phyloP scores from a whole-genome alignment of 345 rosid species.

The Anastatica hierochuntica region DNA sequence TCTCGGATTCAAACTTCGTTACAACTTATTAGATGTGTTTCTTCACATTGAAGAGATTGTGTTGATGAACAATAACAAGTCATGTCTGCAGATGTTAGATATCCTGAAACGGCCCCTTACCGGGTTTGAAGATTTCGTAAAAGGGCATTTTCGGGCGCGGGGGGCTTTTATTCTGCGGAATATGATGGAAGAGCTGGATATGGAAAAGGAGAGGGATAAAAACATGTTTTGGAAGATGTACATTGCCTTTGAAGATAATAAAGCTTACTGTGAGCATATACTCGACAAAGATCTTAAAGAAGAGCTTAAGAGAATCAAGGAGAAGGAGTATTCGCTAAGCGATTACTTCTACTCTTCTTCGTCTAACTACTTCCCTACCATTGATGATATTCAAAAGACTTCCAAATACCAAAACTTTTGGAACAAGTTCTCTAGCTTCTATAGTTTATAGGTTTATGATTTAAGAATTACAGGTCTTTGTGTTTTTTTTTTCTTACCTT shows the following conservation, averaged over 20 bases:
- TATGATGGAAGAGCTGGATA: constrained; percentile 14
- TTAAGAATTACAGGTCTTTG: background rate
- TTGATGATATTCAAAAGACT: constrained; percentile 5
- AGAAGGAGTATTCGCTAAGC: constrained; percentile 3
- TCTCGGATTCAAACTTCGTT: background rate
- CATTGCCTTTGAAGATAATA: constrained; percentile 18
- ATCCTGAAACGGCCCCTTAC: constrained; percentile 1
- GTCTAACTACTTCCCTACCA: constrained; percentile 7
- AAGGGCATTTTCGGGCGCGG: constrained; percentile 18
- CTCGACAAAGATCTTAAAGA: constrained; percentile 12
- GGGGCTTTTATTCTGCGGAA: constrained; percentile 9
- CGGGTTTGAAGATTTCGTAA: constrained; percentile 21
- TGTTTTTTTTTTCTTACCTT: background rate
- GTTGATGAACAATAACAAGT: constrained; percentile 12
- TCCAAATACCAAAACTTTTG: background rate
- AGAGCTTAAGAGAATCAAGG: constrained; percentile 9
- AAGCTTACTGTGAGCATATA: constrained; percentile 17
- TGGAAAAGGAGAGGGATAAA: constrained; percentile 12
- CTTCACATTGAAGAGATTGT: constrained; percentile 20
- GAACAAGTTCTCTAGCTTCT: background rate
- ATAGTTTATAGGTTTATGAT: background rate
- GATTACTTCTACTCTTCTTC: background rate
- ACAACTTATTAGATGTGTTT: constrained; percentile 17
- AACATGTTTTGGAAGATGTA: constrained; percentile 17
- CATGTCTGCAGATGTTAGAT: constrained; percentile 19